Base-by-base conservation (phyloP, 1,284 basidiomycete genomes). In the Fomitopsis schrenkii region DNA sequence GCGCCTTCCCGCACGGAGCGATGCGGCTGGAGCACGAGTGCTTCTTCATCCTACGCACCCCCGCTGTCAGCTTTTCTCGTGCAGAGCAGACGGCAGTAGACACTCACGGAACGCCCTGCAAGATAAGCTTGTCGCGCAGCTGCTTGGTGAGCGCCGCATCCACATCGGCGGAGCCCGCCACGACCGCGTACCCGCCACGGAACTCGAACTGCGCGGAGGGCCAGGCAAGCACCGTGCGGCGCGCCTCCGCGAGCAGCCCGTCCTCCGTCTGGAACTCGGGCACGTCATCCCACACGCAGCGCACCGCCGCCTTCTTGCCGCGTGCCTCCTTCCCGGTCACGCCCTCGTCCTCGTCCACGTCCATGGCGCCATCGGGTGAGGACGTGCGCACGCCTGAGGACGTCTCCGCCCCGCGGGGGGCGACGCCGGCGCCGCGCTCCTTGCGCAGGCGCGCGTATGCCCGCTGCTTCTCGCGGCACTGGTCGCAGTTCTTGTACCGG, bases 231-330 rank as follows among this genome's bases (percentile, higher is more conserved):
- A 53, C 50, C 33, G 26, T 15, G 26, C 22, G 14, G 17, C 28
- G 9, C 8, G 22, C n/a, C 17, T 35, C 52, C 35, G 6, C 52
- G 35, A 54, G 5, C 10, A 54, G 36, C 14, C 7, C 52, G 17
- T 54, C 52, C 14, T 36, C 52, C 33, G 52, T 54, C 52, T 54
- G 52, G 52, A 54, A 54, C 35, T 54, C 35, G 19, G 52, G 52
- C 19, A 54, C 52, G 7, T 54, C 35, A 10, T 54, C 52, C 52
- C 52, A 54, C 9, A 54, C 36, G 48, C 48, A 26, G 3, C 48
- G 48, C 19, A 33, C 30, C 30, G 17, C 22, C 28, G 10, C 38
- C 10, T 36, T 36, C 10, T 28, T 10, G 14, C 28, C 28, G 15
- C n/a, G n/a, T 33, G 35, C 35, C 19, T 7, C 19, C 22, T 1